phyloP scores from a whole-genome alignment of 257 asterid species.

The Solanum piurae region DNA sequence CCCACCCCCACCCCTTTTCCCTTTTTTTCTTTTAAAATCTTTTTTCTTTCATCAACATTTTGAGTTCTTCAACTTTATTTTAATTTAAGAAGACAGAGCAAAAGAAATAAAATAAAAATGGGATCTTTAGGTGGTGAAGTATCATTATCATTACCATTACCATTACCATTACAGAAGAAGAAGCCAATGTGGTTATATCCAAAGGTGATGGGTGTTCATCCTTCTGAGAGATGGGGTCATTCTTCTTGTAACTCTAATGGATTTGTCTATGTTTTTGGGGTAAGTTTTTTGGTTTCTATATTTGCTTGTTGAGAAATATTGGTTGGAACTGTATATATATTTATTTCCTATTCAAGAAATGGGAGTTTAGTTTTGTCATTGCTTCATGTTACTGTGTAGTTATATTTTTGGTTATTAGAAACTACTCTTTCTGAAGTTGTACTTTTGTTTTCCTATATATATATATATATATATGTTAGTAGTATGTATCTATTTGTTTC shows the following conservation, averaged over 20 bases:
- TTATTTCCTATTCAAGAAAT: not conserved
- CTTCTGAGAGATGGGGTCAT: conserved; percentile 99
- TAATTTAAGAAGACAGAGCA: not conserved
- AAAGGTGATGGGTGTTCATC: conserved; percentile 53
- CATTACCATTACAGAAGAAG: too few species aligned
- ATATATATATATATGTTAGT: not conserved
- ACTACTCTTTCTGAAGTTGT: not conserved
- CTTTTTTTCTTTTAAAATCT: not conserved
- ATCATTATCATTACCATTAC: conserved; percentile 3
- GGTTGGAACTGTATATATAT: not conserved
- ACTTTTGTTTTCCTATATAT: not conserved
- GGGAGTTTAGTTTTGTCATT: not conserved
- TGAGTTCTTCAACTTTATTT: not conserved
- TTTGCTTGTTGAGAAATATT: not conserved
- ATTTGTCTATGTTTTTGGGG: conserved; percentile 72
- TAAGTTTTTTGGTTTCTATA: conserved; percentile 17
- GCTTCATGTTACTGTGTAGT: not conserved
- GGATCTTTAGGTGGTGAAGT: conserved; percentile 49
- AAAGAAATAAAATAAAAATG: conserved; percentile 10
- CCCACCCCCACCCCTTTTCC: not conserved
- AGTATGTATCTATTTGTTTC: not conserved
- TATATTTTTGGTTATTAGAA: not conserved
- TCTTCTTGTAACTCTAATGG: conserved; percentile 80
- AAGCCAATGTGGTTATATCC: conserved; percentile 77
- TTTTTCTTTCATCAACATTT: conserved; percentile 9